Base-by-base conservation (phyloP, 768 basidiomycete species). In the Naganishia randhawae region DNA sequence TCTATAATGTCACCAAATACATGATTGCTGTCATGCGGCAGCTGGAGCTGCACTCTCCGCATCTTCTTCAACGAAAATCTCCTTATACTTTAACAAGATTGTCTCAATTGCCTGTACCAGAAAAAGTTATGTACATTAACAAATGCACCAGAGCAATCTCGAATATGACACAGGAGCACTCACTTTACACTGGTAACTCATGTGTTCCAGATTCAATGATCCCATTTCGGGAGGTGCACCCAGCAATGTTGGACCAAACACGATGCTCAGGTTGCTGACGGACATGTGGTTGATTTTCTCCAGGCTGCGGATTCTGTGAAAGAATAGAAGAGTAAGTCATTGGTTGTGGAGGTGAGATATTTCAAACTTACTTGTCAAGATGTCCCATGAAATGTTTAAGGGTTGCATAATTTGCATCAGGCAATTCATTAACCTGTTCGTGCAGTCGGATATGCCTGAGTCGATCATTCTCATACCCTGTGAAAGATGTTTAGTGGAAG, bases 391-490 rank as follows among this genome's bases (percentile, higher is more conserved):
- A 89, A 79, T 85, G 96, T 78, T 98, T 97, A 61, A 98, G 83
- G 1, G 95, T 95, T 1, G 96, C 91, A 75, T 99, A 99, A 80
- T 98, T 97, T n/a, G 96, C 86, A 81, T 99, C 96, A 14, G 96
- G 95, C 63, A 99, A 84, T 72, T 97, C 95, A 75, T 99, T 99
- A 52, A 99, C 93, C 52, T 93, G 87, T 77, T 98, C 96, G 75
- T 99, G 96, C 63, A 98, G 82, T 57, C 94, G 87, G 71, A 99
- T 98, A 75, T 98, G 95, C 68, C 95, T 86, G 72, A 98, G 82
- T 61, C 95, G 87, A 72, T 96, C 94, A 75, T 95, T 96, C 65
- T 98, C 96, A 71, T 77, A 77, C 29, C 78, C 78, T 79, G 45
- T 25, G n/a, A n/a, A n/a, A 42, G n/a, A 3, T 53, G 13, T 32